Evolutionary conservation across 495 filamentous ascomycete genomes (phyloP), one percentile per base, ranked within the genome.

Genomic region (Peziza echinospora): DNA sequence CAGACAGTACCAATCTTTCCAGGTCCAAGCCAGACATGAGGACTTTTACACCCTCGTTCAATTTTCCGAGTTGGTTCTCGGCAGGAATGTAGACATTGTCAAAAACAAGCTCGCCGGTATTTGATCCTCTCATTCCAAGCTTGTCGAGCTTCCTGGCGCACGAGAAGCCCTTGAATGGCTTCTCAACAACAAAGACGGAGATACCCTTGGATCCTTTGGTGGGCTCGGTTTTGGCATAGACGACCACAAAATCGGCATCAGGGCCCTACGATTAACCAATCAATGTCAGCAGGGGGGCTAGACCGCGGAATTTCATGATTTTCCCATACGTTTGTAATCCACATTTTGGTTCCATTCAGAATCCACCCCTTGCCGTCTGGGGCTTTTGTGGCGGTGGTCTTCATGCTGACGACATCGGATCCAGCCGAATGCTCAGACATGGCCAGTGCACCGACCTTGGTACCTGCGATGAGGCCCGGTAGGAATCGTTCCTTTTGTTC

Each of bases 21-120:
- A 97, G 72, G 60, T 97, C 89, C 6, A 97, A 67, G 2, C 89
- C 89, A 60, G 93, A 84, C 89, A 97, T 96, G 24, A 97, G 67
- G 1, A 97, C 86, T 45, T 71, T 75, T 47, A 93, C 87, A 43
- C 89, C 89, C 23, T 71, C 71, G 63, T 92, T 79, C 23, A 91
- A 55, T 40, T 72, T 62, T 10, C 91, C 89, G 3, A 97, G 73
- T 0, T 93, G 64, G 56, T 93, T 82, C 48, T 77, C 75, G 10
- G 64, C 60, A 2, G 91, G 87, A 9, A 97, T 83, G 57, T 93
- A 94, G 28, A 96, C 84, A 54, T 82, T 71, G 19, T 93, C 84
- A 54, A 97, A 93, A 43, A 91, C 67, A 10, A 97, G 69, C 63
- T 97, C 89, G 53, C 89, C 91, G 5, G 91, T 96, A 63, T 97